Base-by-base conservation (phyloP, 2,329 filamentous ascomycete species). In the Fusarium sp. region DNA sequence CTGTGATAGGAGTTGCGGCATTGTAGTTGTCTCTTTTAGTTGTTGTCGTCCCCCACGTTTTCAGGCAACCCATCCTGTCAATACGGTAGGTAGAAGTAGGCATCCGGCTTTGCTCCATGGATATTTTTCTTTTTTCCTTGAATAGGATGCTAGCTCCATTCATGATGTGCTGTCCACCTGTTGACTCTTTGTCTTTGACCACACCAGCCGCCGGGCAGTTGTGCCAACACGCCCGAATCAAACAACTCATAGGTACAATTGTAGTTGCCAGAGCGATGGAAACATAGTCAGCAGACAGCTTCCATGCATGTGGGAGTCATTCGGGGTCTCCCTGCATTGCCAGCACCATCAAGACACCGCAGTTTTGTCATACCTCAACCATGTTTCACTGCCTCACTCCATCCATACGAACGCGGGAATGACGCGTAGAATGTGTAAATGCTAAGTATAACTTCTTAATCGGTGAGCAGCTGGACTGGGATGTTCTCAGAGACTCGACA, bases 281-380 rank as follows among this genome's bases (percentile, higher is more conserved):
- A 56, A 61, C 62, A 63, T 62, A 64, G 70, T 73, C 72, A 74
- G 70, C 70, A 67, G 72, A 70, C 58, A 50, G 53, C 55, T 57
- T 60, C 51, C 61, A 72, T 63, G 72, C 69, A 72, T 54, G 62
- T 57, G 62, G 62, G 72, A 74, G 72, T 74, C 72, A 74, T 73
- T 72, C 69, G 62, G 63, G 39, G 69, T 65, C 69, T 57, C 42
- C 62, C 64, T 73, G 72, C 60, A 69, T 73, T 73, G 70, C 72
- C 72, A 74, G 57, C 72, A 72, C 59, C 53, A 39, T 64, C 43
- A 67, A 63, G 52, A 52, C 64, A 74, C 68, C 26, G 49, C 66
- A 69, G 68, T 57, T 58, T 66, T 71, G 61, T 74, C 51, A 63
- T 65, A 59, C 73, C 54, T 70, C 63, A 66, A 73, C 56, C 68